Percentiles rank a stretch among this genome's conserved stretches.
Conservation (phyloP, 202 grass and related monocot genomes). For the Brachypodium distachyon region DNA sequence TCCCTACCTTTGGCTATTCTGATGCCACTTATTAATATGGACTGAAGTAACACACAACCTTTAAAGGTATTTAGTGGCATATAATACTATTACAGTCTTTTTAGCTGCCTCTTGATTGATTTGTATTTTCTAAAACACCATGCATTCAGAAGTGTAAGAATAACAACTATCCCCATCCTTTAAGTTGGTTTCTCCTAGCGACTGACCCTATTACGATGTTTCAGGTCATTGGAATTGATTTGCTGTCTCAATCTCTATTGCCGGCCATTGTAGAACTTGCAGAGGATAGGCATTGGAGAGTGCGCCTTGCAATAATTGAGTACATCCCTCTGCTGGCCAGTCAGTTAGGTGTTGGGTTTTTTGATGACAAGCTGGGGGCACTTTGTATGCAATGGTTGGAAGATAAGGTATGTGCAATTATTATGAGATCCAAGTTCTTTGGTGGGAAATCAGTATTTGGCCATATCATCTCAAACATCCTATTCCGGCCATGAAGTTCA, state of each 20-base stretch:
- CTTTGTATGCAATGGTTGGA: slow-evolving; percentile 99
- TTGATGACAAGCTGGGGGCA: slow-evolving; percentile 89
- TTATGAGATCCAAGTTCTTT: too few relatives aligned
- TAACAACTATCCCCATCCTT: neutral
- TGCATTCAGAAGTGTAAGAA: neutral
- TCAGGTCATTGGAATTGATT: slow-evolving; percentile 94
- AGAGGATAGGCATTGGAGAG: slow-evolving; percentile 94
- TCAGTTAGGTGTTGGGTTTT: slow-evolving; percentile 88
- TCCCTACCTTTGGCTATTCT: neutral
- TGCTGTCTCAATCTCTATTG: slow-evolving; percentile 87
- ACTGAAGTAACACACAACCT: neutral
- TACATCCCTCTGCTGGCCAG: slow-evolving; percentile 91
- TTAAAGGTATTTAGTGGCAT: neutral
- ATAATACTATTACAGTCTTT: neutral
- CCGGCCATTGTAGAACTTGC: slow-evolving; percentile 94
- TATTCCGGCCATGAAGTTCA: neutral
- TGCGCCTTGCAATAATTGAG: slow-evolving; percentile 94
- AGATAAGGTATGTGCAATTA: slow-evolving; percentile 74
- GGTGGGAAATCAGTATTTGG: too few relatives aligned
- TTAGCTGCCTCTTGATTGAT: neutral
- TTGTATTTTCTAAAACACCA: neutral
- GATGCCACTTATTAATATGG: neutral
- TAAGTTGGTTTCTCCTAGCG: neutral
- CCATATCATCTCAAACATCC: neutral
- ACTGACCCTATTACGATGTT: slow-evolving; percentile 5